These are phyloP conservation scores for Isoetes taiwanensis DNA, from an alignment of 75 land plant species.

Conservation along the genomic window DNA sequence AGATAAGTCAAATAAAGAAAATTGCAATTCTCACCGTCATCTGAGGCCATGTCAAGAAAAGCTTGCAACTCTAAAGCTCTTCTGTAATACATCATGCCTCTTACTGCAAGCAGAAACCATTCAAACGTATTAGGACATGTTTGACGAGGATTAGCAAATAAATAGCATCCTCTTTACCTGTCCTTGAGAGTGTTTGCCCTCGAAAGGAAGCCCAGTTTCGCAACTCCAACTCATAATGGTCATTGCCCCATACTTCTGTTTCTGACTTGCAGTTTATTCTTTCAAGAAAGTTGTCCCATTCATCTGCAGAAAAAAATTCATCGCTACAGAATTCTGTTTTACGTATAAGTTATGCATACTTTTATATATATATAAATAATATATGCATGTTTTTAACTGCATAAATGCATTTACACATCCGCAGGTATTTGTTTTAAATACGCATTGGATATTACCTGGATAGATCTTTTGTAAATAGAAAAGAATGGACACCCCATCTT, in stretches of 20 bases:
- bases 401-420: neutral
- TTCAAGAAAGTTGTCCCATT: constrained; percentile 95
- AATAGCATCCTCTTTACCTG: constrained; percentile 35
- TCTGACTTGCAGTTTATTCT: constrained; percentile 18
- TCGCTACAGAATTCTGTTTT: neutral
- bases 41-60: constrained; percentile 55
- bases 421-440: neutral
- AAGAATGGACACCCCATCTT: constrained; percentile 54
- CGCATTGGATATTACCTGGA: constrained; percentile 44
- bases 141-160: neutral
- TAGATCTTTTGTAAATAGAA: constrained; percentile 69
- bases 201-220: constrained; percentile 92
- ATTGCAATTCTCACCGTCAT: neutral
- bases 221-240: constrained; percentile 57
- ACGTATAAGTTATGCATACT: too few relatives aligned
- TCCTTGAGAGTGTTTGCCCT: constrained; percentile 89
- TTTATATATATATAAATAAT: neutral
- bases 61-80: constrained; percentile 93
- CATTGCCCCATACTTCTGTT: constrained; percentile 13
- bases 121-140: too few relatives aligned
- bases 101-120: constrained; percentile 42
- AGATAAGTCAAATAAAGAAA: neutral
- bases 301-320: constrained; percentile 41
- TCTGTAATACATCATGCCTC: constrained; percentile 99
- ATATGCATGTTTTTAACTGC: neutral